Conservation (phyloP, 164 flowering plant species). For the Stephania yunnanensis region DNA sequence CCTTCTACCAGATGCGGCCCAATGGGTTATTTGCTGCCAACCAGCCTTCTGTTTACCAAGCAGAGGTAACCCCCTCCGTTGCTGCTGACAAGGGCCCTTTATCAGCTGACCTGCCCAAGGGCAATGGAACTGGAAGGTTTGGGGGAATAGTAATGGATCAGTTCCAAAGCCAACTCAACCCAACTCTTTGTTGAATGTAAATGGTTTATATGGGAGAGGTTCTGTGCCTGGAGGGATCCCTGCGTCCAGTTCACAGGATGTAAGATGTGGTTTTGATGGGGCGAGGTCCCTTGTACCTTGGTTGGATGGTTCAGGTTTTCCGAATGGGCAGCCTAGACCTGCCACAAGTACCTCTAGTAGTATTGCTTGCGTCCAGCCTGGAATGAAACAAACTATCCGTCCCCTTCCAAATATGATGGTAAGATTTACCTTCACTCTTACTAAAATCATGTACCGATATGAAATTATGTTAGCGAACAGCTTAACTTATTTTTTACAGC, state of each 20-base stretch:
- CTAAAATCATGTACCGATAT: background rate
- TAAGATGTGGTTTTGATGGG: constrained; percentile 43
- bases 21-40: constrained; percentile 33
- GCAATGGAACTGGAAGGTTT: constrained; percentile 28
- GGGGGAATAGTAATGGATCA: constrained; percentile 35
- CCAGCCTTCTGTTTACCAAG: constrained; percentile 26
- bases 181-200: constrained; percentile 29
- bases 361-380: constrained; percentile 28
- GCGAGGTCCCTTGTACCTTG: constrained; percentile 34
- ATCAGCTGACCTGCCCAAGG: constrained; percentile 40
- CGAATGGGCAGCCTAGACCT: constrained; percentile 42
- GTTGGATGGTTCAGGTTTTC: constrained; percentile 36
- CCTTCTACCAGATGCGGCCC: constrained; percentile 52
- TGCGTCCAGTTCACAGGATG: constrained; percentile 52
- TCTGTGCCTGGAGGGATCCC: constrained; percentile 37
- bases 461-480: background rate
- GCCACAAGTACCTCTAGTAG: constrained; percentile 28
- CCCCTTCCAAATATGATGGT: constrained; percentile 52
- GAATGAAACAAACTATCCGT: constrained; percentile 45
- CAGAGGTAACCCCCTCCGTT: constrained; percentile 38
- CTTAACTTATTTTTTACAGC: background rate
- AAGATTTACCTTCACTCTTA: background rate
- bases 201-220: constrained; percentile 45
- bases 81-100: constrained; percentile 48
- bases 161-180: constrained; percentile 34